Conservation (phyloP, 1,284 basidiomycete species). For the Ceraceosorus bombacis region DNA sequence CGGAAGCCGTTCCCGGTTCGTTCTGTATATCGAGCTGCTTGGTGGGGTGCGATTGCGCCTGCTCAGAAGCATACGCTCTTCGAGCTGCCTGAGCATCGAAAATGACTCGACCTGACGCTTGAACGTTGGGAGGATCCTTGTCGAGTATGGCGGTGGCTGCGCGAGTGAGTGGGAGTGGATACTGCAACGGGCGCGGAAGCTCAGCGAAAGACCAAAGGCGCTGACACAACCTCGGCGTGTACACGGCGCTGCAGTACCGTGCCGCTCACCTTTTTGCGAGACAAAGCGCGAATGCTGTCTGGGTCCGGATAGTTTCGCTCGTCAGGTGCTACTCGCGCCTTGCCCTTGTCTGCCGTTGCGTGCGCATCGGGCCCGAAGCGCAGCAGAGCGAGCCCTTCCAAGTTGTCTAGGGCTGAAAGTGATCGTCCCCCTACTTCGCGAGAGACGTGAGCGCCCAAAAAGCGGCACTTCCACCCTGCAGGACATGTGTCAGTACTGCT, state of each 20-base stretch:
- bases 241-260: too few species aligned
- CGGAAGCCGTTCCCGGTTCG: neutral
- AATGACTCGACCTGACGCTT: too few species aligned
- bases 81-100: neutral
- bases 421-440: conserved; percentile 3
- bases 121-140: conserved; percentile 3
- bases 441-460: conserved; percentile 64
- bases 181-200: neutral
- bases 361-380: neutral
- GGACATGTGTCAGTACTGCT: conserved; percentile 46
- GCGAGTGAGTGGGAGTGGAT: neutral
- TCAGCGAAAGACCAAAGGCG: too few species aligned
- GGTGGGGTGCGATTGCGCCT: neutral
- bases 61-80: neutral
- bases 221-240: too few species aligned
- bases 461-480: conserved; percentile 82
- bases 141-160: neutral
- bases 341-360: neutral
- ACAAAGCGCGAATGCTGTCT: neutral
- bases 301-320: conserved; percentile 13
- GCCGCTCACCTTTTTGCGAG: conserved; percentile 4
- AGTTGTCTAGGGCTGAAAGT: neutral
- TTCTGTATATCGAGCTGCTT: neutral
- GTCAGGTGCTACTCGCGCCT: neutral
- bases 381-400: neutral